Evolutionary conservation across 2,329 filamentous ascomycete genomes (phyloP).

Genomic region (Madurella mycetomatis): DNA sequence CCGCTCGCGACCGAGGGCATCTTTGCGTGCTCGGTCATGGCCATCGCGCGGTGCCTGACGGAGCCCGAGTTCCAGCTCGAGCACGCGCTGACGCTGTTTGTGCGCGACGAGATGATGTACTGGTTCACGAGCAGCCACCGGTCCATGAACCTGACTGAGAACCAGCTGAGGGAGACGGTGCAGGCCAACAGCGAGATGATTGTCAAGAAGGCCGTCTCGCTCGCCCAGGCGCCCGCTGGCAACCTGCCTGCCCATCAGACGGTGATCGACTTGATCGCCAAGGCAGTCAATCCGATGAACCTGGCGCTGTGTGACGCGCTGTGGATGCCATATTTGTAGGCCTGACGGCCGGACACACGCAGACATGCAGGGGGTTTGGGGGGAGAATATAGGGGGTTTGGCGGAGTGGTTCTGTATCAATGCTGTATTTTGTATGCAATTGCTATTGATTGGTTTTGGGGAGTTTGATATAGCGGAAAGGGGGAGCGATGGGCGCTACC

Average conservation of each 20-base stretch:
- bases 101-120: constrained; percentile 95
- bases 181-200: constrained; percentile 78
- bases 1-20: constrained; percentile 94
- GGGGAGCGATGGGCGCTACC: no score
- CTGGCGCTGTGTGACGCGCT: constrained; percentile 83
- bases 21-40: constrained; percentile 93
- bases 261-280: constrained; percentile 89
- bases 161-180: constrained; percentile 62
- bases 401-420: no score
- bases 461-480: neutral
- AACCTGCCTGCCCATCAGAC: constrained; percentile 95
- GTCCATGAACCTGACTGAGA: constrained; percentile 51
- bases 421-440: neutral
- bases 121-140: constrained; percentile 85
- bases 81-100: constrained; percentile 89
- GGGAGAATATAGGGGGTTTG: neutral
- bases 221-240: constrained; percentile 72
- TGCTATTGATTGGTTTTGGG: constrained; percentile 7
- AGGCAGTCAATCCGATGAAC: constrained; percentile 87
- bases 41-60: constrained; percentile 87
- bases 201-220: constrained; percentile 80
- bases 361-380: neutral
- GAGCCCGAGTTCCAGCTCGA: constrained; percentile 89
- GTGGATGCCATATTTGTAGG: constrained; percentile 94
- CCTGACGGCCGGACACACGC: neutral